phyloP scores from a whole-genome alignment of 345 rosid genomes.

The Garcia nutans region DNA sequence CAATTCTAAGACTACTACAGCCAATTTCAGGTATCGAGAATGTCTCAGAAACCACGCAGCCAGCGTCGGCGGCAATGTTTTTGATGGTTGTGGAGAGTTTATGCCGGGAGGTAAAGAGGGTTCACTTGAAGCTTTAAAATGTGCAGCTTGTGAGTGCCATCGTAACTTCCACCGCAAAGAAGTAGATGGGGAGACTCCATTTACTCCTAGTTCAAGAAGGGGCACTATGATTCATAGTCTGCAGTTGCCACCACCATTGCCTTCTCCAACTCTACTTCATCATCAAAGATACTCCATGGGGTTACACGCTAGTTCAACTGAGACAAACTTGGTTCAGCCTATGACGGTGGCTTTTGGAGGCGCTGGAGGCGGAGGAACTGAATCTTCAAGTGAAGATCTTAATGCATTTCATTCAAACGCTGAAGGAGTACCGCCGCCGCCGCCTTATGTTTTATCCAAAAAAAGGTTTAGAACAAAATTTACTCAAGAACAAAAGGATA shows the following conservation, averaged over 20 bases:
- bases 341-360: slow-evolving; percentile 69
- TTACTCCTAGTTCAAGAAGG: slow-evolving; percentile 25
- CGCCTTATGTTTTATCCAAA: slow-evolving; percentile 52
- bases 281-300: slow-evolving; percentile 37
- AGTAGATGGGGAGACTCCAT: slow-evolving; percentile 49
- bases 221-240: slow-evolving; percentile 45
- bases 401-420: slow-evolving; percentile 52
- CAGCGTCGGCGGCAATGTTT: slow-evolving; percentile 71
- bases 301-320: slow-evolving; percentile 43
- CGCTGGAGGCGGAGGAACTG: slow-evolving; percentile 47
- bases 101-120: slow-evolving; percentile 97
- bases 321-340: slow-evolving; percentile 55
- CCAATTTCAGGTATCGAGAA: slow-evolving; percentile 59
- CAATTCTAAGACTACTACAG: slow-evolving; percentile 29
- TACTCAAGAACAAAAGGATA: slow-evolving; percentile 66
- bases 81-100: slow-evolving; percentile 96
- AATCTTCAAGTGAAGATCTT: slow-evolving; percentile 79
- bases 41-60: slow-evolving; percentile 94
- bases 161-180: slow-evolving; percentile 92
- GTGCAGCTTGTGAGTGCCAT: slow-evolving; percentile 96
- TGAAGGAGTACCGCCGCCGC: slow-evolving; percentile 35
- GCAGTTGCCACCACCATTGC: slow-evolving; percentile 54
- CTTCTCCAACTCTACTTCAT: slow-evolving; percentile 38
- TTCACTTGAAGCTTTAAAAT: slow-evolving; percentile 68
- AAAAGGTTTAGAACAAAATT: slow-evolving; percentile 71